phyloP scores from a whole-genome alignment of 108 stramenopile genomes.

The Discostella pseudostelligera region DNA sequence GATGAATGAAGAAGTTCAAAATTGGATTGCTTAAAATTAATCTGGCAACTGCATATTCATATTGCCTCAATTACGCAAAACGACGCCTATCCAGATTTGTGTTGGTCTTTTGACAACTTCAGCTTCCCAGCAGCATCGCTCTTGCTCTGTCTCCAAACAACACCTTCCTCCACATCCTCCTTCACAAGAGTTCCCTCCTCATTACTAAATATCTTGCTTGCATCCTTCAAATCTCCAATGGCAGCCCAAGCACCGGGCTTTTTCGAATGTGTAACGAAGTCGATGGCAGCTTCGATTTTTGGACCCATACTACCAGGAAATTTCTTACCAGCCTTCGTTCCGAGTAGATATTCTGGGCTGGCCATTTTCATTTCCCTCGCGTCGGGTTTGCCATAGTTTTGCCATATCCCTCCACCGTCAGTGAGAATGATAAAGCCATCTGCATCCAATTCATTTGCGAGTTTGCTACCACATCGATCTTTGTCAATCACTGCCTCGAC shows the following conservation, averaged over 20 bases:
- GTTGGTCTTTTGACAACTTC: slow-evolving; percentile 62
- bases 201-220: slow-evolving; percentile 55
- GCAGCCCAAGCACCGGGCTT: slow-evolving; percentile 62
- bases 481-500: slow-evolving; percentile 86
- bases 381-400: slow-evolving; percentile 80
- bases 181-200: slow-evolving; percentile 71
- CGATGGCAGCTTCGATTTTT: slow-evolving; percentile 76
- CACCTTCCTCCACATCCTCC: slow-evolving; percentile 57
- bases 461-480: slow-evolving; percentile 68
- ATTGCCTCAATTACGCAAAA: neutral
- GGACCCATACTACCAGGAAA: slow-evolving; percentile 76
- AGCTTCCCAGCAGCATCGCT: neutral
- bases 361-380: slow-evolving; percentile 72
- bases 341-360: slow-evolving; percentile 71
- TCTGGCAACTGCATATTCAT: neutral
- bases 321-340: slow-evolving; percentile 56
- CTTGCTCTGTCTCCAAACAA: slow-evolving; percentile 58
- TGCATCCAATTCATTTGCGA: slow-evolving; percentile 70
- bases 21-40: neutral
- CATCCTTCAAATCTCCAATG: slow-evolving; percentile 82
- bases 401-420: slow-evolving; percentile 83
- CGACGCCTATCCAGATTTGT: slow-evolving; percentile 53
- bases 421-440: slow-evolving; percentile 82
- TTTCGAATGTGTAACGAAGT: slow-evolving; percentile 64
- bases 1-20: neutral